Percentiles rank a stretch among this genome's conserved stretches.
These are phyloP conservation scores for Cyberlindnera samutprakarnensis DNA, from an alignment of 805 yeast species.

Conservation along the genomic window DNA sequence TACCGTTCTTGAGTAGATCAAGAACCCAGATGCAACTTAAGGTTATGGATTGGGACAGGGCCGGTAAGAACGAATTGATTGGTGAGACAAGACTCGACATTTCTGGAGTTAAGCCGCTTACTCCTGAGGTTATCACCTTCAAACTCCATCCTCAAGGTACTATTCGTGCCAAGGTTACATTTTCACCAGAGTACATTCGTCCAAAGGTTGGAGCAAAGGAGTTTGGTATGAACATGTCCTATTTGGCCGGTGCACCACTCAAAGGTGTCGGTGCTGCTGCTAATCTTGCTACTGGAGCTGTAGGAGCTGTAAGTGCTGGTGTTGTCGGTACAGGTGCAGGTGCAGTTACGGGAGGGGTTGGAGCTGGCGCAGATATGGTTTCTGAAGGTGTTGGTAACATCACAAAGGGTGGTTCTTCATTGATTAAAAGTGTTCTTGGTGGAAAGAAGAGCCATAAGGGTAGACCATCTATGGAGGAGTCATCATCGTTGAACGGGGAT, in stretches of 20 bases:
- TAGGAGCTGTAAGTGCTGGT: conserved; percentile 31
- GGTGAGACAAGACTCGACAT: conserved; percentile 48
- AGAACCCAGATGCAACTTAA: conserved; percentile 41
- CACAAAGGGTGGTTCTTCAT: conserved; percentile 36
- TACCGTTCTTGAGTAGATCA: conserved; percentile 59
- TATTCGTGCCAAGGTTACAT: conserved; percentile 44
- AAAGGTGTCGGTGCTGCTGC: conserved; percentile 37
- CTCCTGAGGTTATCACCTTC: conserved; percentile 38
- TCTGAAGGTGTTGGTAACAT: conserved; percentile 41
- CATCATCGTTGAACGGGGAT: conserved; percentile 4
- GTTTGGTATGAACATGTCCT: conserved; percentile 33
- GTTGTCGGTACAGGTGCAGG: conserved; percentile 41
- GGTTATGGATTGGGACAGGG: conserved; percentile 72
- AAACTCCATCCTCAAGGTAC: conserved; percentile 59
- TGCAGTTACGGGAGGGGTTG: conserved; percentile 39
- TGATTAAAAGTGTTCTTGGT: conserved; percentile 27
- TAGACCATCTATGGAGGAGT: conserved; percentile 23
- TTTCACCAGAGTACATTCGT: conserved; percentile 59
- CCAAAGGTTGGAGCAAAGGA: conserved; percentile 44
- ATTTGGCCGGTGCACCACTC: conserved; percentile 38
- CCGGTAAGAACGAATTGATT: conserved; percentile 57
- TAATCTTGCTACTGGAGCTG: conserved; percentile 34
- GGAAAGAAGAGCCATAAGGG: conserved; percentile 27
- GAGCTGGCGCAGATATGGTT: conserved; percentile 38
- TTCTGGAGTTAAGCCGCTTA: conserved; percentile 37